phyloP scores from a whole-genome alignment of 176 grass and related monocot species.

The Raddia distichophylla region DNA sequence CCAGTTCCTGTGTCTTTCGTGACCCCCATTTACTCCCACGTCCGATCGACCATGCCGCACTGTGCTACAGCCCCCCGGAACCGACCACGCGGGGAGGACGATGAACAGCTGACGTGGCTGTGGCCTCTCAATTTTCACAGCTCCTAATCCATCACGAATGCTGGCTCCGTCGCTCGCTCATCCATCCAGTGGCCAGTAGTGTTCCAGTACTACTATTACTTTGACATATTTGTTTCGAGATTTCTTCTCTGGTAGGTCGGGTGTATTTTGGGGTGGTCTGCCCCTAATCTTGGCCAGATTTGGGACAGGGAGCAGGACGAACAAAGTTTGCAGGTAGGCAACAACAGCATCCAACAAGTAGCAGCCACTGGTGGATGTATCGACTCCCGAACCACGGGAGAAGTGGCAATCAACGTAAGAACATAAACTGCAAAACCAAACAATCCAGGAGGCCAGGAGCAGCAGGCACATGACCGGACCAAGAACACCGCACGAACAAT shows the following conservation, averaged over 20 bases:
- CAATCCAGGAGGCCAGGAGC: constrained; percentile 15
- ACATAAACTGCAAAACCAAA: background rate
- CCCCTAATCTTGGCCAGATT: constrained; percentile 24
- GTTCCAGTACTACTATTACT: background rate
- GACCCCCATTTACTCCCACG: constrained; percentile 43
- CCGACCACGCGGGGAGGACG: background rate
- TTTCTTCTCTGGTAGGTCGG: background rate
- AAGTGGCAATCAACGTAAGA: background rate
- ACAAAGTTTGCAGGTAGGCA: background rate
- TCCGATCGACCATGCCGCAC: constrained; percentile 5
- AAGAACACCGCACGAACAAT: background rate
- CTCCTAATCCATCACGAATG: background rate
- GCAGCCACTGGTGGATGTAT: background rate
- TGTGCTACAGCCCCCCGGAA: constrained; percentile 13
- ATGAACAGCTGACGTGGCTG: constrained; percentile 9
- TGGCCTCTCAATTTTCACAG: background rate
- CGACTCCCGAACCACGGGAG: background rate
- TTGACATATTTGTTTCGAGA: background rate
- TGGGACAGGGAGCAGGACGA: background rate
- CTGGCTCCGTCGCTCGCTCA: background rate
- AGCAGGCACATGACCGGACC: background rate
- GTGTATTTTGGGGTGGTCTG: background rate
- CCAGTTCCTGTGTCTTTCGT: background rate
- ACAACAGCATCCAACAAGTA: background rate
- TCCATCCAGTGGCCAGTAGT: background rate